Base-by-base conservation (phyloP, 306 rosid species). In the Fragaria iinumae region DNA sequence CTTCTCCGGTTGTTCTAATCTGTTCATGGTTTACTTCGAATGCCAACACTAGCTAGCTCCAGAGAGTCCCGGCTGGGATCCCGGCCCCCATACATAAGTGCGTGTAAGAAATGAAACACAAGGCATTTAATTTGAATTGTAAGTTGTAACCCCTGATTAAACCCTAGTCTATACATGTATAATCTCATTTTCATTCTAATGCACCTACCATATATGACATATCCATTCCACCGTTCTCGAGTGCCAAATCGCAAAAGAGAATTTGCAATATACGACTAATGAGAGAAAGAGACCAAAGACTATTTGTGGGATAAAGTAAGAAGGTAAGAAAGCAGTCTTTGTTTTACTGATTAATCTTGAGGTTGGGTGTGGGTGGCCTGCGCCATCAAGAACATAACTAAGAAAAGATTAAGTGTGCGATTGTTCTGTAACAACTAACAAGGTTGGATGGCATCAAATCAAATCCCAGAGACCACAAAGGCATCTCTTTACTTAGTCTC, bases 381-480 rank as follows among this genome's bases (percentile, higher is more conserved):
- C 38, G 70, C 70, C 27, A 17, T 36, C 69, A 64, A 16, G 1
- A 34, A 17, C 23, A 34, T 2, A 7, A 34, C 25, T 25, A 16
- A 27, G 43, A 29, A 48, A 29, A 48, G 34, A 13, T 29, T 41
- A 32, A 29, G 11, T 47, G 49, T 57, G 56, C 69, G 59, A 17
- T 25, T 59, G 64, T 76, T 69, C 12, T 25, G 20, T 62, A 36
- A 66, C n/a, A 75, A 45, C 16, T 62, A 36, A 69, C n/a, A 75
- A 45, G 53, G 57, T 76, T 81, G 81, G 86, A 86, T 83, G 88
- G 84, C 85, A 81, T 78, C 83, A 82, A 83, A 84, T 90, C 88
- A 66, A 66, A 5, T 38, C 7, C 80, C 73, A 56, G 80, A 74
- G 83, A 85, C 29, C 84, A 57, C 67, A 84, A 73, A 80, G 86